A percentile compares a stretch with the other conserved stretches of the same genome.
Conservation (phyloP, 805 yeast genomes). For the Metschnikowia lochheadii region DNA sequence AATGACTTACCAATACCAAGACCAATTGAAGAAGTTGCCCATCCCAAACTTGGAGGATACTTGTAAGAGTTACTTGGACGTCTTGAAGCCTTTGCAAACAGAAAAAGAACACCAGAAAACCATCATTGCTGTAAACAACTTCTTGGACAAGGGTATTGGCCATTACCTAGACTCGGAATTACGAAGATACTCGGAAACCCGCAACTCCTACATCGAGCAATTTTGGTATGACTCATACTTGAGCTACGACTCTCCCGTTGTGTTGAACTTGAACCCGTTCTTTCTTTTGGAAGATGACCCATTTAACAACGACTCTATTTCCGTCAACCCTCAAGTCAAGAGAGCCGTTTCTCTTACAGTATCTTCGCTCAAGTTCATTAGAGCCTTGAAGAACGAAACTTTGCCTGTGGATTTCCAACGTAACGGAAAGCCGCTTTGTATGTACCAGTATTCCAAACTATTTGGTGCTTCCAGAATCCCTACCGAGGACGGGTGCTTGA, state of each 20-base stretch:
- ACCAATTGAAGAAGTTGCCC: conserved; percentile 61
- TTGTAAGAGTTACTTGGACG: conserved; percentile 59
- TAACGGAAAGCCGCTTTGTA: conserved; percentile 64
- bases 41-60: conserved; percentile 74
- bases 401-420: conserved; percentile 66
- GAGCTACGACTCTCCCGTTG: conserved; percentile 85
- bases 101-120: conserved; percentile 65
- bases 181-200: conserved; percentile 53
- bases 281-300: conserved; percentile 91
- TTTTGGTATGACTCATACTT: conserved; percentile 92
- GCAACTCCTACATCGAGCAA: conserved; percentile 84
- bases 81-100: conserved; percentile 77
- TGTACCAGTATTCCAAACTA: conserved; percentile 86
- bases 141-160: conserved; percentile 49
- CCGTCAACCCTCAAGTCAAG: conserved; percentile 55
- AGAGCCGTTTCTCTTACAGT: conserved; percentile 77
- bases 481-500: conserved; percentile 70
- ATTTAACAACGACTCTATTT: conserved; percentile 53
- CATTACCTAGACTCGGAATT: conserved; percentile 61
- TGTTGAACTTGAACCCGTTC: conserved; percentile 86
- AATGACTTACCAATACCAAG: conserved; percentile 55
- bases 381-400: conserved; percentile 72
- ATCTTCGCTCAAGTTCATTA: conserved; percentile 72
- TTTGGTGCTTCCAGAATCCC: conserved; percentile 90
- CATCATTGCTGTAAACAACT: conserved; percentile 50